Evolutionary conservation across 2,329 filamentous ascomycete species (phyloP).

Genomic region (Cucurbitaria berberidis): DNA sequence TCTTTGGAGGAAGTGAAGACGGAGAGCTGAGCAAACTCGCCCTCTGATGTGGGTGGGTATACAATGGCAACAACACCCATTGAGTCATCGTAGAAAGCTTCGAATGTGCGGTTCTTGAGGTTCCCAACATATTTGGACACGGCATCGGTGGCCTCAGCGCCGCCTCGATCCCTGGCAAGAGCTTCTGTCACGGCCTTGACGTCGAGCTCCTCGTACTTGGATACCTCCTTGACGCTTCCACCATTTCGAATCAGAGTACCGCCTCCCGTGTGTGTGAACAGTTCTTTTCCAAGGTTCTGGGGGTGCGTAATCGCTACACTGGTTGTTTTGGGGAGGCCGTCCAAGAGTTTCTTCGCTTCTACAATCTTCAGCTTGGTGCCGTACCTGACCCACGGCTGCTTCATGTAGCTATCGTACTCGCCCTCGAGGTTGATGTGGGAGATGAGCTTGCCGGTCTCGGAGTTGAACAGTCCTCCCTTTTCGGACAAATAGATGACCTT

Average conservation of each 20-base stretch:
- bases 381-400: slow-evolving; percentile 92
- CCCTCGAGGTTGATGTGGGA: slow-evolving; percentile 97
- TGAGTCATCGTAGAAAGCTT: slow-evolving; percentile 90
- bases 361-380: slow-evolving; percentile 96
- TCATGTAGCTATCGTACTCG: slow-evolving; percentile 92
- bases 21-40: slow-evolving; percentile 78
- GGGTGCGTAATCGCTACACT: slow-evolving; percentile 98
- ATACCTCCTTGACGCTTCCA: slow-evolving; percentile 81
- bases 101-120: slow-evolving; percentile 79
- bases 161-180: slow-evolving; percentile 79
- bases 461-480: slow-evolving; percentile 95
- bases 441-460: slow-evolving; percentile 92
- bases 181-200: slow-evolving; percentile 79
- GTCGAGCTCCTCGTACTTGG: slow-evolving; percentile 77
- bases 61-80: slow-evolving; percentile 94
- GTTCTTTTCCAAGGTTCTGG: slow-evolving; percentile 91
- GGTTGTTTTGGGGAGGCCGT: slow-evolving; percentile 85
- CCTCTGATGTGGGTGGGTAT: slow-evolving; percentile 71
- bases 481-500: slow-evolving; percentile 99
- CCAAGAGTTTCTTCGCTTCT: slow-evolving; percentile 93
- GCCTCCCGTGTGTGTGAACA: slow-evolving; percentile 94
- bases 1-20: slow-evolving; percentile 93
- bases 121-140: slow-evolving; percentile 87
- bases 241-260: slow-evolving; percentile 91
- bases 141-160: slow-evolving; percentile 79